Evolutionary conservation across 495 filamentous ascomycete species (phyloP), one percentile per base, ranked within the genome.

Genomic region (Penicillium pancosmium): DNA sequence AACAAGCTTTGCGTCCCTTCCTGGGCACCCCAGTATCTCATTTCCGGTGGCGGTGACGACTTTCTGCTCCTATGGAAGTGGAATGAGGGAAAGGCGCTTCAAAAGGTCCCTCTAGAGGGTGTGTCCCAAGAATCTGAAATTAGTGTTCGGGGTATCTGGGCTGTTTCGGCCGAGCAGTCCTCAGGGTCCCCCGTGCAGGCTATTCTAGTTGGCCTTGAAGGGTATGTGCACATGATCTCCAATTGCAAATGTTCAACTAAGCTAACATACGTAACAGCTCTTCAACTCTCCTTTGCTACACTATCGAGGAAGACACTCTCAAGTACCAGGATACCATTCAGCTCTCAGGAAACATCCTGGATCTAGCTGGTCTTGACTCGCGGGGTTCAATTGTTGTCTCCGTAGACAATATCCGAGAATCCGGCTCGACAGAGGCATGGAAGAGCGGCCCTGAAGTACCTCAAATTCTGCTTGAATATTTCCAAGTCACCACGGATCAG

Each of bases 31-130:
- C 75, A 81, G 9, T 52, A 88, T 3, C 80, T 98, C 25, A 72
- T 98, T 33, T 96, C 92, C 5, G 94, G 91, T 33, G 95, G 92
- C 34, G 93, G 93, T 2, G 92, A 97, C 64, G 80, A 87, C 54
- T 79, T 86, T 56, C 54, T 98, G 5, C 81, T 88, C 57, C 74
- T 92, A 5, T 97, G 93, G 93, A 80, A 92, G 57, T 98, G 94
- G 94, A 64, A 68, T 13, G 65, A 73, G 8, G 82, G 84, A 0
- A 67, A 70, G 35, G 56, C 87, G 5, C 58, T 88, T 1, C 76
- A 84, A 25, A 85, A 79, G 58, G 57, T 84, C 46, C 55, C 68
- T 2, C 57, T 79, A 16, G 57, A 69, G 7, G 56, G 70, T 15
- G 33, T 54, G 1, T 40, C 65, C 21, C 54, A 71, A 41, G 25